phyloP scores from a whole-genome alignment of 208 protist genomes.

The Leishmania braziliensis region DNA sequence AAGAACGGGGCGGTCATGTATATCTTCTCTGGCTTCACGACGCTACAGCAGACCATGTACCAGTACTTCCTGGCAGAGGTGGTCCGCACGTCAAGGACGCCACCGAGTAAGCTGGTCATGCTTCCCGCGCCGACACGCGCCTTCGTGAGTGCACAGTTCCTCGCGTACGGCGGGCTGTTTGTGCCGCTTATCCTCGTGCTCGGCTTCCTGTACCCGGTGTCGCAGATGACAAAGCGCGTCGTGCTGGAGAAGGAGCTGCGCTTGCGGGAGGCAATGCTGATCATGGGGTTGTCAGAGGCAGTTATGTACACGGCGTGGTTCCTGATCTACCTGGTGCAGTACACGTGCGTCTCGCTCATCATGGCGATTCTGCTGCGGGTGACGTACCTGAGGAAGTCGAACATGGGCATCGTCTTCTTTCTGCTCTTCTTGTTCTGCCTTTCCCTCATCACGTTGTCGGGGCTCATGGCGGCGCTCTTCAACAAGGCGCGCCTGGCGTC shows the following conservation, averaged over 20 bases:
- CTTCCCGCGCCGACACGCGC: constrained; percentile 46
- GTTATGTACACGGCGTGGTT: constrained; percentile 70
- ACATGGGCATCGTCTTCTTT: constrained; percentile 62
- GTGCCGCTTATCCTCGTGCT: constrained; percentile 74
- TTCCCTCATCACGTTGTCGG: constrained; percentile 54
- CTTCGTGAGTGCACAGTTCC: constrained; percentile 52
- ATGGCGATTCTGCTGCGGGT: constrained; percentile 58
- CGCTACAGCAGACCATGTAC: constrained; percentile 43
- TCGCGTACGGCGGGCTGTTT: constrained; percentile 45
- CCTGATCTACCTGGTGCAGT: constrained; percentile 62
- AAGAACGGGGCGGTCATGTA: constrained; percentile 39
- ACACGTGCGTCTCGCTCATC: constrained; percentile 48
- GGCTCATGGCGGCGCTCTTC: constrained; percentile 35
- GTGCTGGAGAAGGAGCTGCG: constrained; percentile 88
- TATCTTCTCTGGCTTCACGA: constrained; percentile 58
- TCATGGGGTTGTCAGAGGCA: constrained; percentile 80
- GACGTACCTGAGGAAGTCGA: constrained; percentile 51
- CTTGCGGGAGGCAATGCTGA: constrained; percentile 82
- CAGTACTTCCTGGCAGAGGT: constrained; percentile 45
- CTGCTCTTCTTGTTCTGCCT: constrained; percentile 68
- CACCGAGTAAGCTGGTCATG: constrained; percentile 32
- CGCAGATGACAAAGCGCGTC: constrained; percentile 76
- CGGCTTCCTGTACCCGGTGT: constrained; percentile 77
- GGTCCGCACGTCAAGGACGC: constrained; percentile 29
- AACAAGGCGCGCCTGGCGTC: too few relatives aligned